Conservation (phyloP, 2,329 filamentous ascomycete genomes). For the Lachnum nothofagi region DNA sequence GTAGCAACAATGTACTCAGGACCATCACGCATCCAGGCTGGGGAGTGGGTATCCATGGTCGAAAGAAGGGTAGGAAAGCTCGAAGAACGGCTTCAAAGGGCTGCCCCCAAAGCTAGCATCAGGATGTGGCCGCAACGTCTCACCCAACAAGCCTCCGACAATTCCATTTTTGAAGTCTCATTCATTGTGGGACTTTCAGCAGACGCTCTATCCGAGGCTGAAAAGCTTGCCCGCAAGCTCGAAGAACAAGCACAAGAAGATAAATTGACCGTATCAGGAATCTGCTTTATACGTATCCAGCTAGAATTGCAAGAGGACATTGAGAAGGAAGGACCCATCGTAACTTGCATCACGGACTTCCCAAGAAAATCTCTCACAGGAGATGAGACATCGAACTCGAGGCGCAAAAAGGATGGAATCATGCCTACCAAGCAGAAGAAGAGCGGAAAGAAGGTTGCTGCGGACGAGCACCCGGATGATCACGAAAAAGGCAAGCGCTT, state of each 20-base stretch:
- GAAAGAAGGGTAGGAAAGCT: conserved; percentile 9
- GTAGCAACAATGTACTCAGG: conserved; percentile 16
- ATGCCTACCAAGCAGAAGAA: background rate
- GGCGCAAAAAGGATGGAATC: background rate
- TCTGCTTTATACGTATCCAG: background rate
- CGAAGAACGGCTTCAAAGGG: conserved; percentile 13
- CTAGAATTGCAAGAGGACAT: background rate
- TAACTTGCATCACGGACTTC: background rate
- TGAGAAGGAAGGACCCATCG: background rate
- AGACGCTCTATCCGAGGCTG: too few species aligned
- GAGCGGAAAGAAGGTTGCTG: background rate
- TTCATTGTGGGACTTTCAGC: conserved; percentile 9
- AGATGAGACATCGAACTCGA: background rate
- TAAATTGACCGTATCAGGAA: background rate
- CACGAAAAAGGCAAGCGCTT: conserved; percentile 6
- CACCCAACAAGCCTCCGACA: background rate
- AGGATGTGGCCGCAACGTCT: conserved; percentile 19
- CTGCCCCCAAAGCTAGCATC: background rate
- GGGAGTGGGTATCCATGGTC: conserved; percentile 17
- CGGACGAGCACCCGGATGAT: background rate
- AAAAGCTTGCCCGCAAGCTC: background rate
- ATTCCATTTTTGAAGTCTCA: conserved; percentile 18
- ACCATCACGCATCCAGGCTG: conserved; percentile 12
- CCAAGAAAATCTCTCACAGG: background rate
- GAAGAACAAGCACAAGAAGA: background rate